These are phyloP conservation scores for Proliferodiscus dingleyae DNA, from an alignment of 2,329 filamentous ascomycete species.

Conservation along the genomic window DNA sequence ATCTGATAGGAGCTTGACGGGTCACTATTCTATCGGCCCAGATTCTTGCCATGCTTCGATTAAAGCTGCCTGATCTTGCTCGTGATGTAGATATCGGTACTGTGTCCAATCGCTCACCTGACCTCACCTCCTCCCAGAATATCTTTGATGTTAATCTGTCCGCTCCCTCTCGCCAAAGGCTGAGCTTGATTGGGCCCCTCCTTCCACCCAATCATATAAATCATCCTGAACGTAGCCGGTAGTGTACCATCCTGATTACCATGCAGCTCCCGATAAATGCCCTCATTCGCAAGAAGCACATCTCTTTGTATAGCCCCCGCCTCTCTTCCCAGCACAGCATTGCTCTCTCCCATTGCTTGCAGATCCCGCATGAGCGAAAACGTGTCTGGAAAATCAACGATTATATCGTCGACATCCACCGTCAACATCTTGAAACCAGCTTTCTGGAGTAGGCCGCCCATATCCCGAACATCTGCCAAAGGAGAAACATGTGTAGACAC, in stretches of 20 bases:
- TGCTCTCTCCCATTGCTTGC: constrained; percentile 94
- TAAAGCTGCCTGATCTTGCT: too few species aligned
- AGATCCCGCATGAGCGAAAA: constrained; percentile 92
- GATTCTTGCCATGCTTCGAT: too few species aligned
- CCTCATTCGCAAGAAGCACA: constrained; percentile 79
- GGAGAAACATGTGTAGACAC: constrained; percentile 88
- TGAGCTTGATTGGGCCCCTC: constrained; percentile 72
- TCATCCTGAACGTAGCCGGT: constrained; percentile 89
- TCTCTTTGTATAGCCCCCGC: constrained; percentile 73
- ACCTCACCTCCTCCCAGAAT: constrained; percentile 45
- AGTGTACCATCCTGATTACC: constrained; percentile 72
- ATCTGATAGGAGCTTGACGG: too few species aligned
- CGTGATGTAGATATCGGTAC: too few species aligned
- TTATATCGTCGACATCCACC: constrained; percentile 94
- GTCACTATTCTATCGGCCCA: too few species aligned
- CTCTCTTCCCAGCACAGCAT: constrained; percentile 81
- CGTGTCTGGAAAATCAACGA: constrained; percentile 86
- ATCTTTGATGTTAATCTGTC: constrained; percentile 84
- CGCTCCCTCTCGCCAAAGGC: constrained; percentile 78
- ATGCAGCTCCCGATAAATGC: constrained; percentile 83
- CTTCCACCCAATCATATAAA: constrained; percentile 99
- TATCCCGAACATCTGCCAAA: constrained; percentile 83
- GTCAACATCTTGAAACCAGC: constrained; percentile 95
- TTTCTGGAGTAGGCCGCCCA: constrained; percentile 79
- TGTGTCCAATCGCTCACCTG: constrained; percentile 15